A percentile compares a stretch with the other conserved stretches of the same genome.
phyloP scores from a whole-genome alignment of 257 asterid species.

The Solanum bulbocastanum region DNA sequence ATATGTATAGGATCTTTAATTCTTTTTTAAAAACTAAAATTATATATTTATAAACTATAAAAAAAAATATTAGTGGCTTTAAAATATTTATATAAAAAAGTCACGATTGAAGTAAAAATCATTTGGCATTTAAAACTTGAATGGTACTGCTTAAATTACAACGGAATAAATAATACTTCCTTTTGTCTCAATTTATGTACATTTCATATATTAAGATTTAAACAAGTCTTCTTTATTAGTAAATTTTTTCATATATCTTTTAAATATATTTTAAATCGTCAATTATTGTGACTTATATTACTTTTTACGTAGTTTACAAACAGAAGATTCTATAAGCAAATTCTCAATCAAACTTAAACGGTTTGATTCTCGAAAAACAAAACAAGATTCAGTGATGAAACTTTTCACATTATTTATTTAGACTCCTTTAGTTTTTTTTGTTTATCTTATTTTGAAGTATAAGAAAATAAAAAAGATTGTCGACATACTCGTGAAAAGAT shows the following conservation, averaged over 20 bases:
- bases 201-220: rapidly evolving
- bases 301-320: too few species aligned
- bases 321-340: not conserved
- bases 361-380: not conserved
- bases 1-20: not conserved
- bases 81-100: not conserved
- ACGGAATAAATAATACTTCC: rapidly evolving
- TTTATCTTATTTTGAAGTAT: not conserved
- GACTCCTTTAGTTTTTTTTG: rapidly evolving
- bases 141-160: too few species aligned
- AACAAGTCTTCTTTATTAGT: too few species aligned
- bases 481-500: not conserved
- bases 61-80: not conserved
- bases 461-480: not conserved
- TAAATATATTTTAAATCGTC: too few species aligned
- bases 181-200: not conserved
- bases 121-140: not conserved
- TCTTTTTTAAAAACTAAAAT: too few species aligned
- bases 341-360: too few species aligned
- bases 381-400: not conserved
- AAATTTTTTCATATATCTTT: too few species aligned
- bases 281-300: too few species aligned
- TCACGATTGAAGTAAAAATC: not conserved
- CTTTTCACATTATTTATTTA: not conserved
- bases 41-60: too few species aligned